phyloP scores from a whole-genome alignment of 2,329 filamentous ascomycete species.

The Corynespora cassiicola region DNA sequence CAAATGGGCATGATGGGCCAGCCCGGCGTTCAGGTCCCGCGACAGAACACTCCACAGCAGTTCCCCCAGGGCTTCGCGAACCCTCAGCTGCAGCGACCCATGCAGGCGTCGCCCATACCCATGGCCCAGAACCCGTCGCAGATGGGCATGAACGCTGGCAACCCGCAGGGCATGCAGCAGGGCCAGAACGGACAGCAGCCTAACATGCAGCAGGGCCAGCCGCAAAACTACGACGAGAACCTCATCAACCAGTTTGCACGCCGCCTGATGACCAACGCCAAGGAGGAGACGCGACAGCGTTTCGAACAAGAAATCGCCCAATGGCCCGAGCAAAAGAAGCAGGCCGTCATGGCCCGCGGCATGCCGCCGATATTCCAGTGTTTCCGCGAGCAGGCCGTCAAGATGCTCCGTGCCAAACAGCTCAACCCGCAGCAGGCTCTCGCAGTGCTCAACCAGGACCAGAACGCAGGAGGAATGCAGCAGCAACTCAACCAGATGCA shows the following conservation, averaged over 20 bases:
- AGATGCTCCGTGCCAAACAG: slow-evolving; percentile 30
- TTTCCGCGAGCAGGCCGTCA: slow-evolving; percentile 57
- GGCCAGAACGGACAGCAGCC: slow-evolving; percentile 37
- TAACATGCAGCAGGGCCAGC: slow-evolving; percentile 33
- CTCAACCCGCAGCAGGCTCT: slow-evolving; percentile 17
- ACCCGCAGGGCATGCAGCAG: slow-evolving; percentile 30
- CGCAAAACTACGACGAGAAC: slow-evolving; percentile 31
- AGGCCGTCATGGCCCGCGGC: slow-evolving; percentile 51
- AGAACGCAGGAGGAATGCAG: slow-evolving; percentile 42
- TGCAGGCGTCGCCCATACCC: slow-evolving; percentile 59
- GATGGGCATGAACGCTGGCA: slow-evolving; percentile 39
- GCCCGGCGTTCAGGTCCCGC: slow-evolving; percentile 37
- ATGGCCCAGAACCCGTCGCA: slow-evolving; percentile 39
- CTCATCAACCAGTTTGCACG: slow-evolving; percentile 54
- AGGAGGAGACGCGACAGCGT: slow-evolving; percentile 56
- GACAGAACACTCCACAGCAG: slow-evolving; percentile 51
- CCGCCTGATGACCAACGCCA: slow-evolving; percentile 54
- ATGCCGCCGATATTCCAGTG: slow-evolving; percentile 59
- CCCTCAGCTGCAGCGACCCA: slow-evolving; percentile 57
- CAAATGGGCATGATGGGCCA: slow-evolving; percentile 47
- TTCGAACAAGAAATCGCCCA: slow-evolving; percentile 50
- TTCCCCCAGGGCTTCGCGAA: slow-evolving; percentile 52
- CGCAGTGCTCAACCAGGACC: slow-evolving; percentile 4
- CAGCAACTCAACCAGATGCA: slow-evolving; percentile 36
- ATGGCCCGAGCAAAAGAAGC: slow-evolving; percentile 54